Base-by-base conservation (phyloP, 2,329 filamentous ascomycete genomes). In the Penicillium aurantiogriseum region DNA sequence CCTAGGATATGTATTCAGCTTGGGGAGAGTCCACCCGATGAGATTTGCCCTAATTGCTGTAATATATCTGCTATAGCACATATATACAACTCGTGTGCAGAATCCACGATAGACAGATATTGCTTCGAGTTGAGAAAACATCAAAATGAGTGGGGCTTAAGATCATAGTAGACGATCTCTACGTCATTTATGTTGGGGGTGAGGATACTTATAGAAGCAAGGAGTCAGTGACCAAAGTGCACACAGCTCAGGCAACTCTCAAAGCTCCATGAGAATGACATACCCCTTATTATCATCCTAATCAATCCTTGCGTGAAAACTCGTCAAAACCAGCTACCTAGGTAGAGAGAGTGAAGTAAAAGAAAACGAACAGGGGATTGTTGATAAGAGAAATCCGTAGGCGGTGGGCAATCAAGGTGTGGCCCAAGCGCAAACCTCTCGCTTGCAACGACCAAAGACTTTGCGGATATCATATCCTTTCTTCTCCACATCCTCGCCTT, bases 381-480 rank as follows among this genome's bases (percentile, higher is more conserved):
- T 47, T 48, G 60, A 63, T 58, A 62, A 64, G 56, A 49, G 19
- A 46, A 44, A 27, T 46, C 33, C 31, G 54, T 57, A 64, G 63
- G 58, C 62, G 59, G 59, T 64, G 64, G 61, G 39, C 38, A 63
- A 73, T 72, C 69, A 73, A 74, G 69, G 66, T 71, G 69, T 75
- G 73, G 73, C 68, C 74, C 71, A 64, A 74, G 73, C 74, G 71
- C 63, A 60, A 31, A 56, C 58, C 58, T 62, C 61, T 70, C 69
- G 63, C 65, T 71, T 71, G 66, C 55, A 66, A 70, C 69, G 66
- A 63, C 55, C 58, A 57, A 36, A 35, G 33, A 48, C 38, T 47
- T 51, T 45, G 25, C 62, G 54, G 48, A 60, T 38, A 59, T 57
- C 56, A 35, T 36, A 43, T 53, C 42, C 47, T 49, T 38, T 43